These are phyloP conservation scores for Candida dajiaensis DNA, from an alignment of 805 yeast genomes.

Conservation along the genomic window DNA sequence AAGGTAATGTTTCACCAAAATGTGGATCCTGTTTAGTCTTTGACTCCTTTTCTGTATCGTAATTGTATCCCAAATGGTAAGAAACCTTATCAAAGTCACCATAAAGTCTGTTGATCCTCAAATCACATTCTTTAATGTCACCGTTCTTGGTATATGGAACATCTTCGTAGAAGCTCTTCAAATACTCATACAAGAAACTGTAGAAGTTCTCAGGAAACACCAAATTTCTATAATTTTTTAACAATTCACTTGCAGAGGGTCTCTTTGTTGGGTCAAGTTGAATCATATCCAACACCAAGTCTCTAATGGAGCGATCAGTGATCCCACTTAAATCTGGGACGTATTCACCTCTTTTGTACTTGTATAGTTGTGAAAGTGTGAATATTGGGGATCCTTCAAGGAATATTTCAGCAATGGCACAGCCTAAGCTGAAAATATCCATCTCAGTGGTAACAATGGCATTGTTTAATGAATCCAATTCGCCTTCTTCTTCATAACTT, in stretches of 20 bases:
- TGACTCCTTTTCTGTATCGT: conserved; percentile 10
- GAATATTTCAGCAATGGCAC: conserved; percentile 86
- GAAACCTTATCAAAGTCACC: conserved; percentile 49
- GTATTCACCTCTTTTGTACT: conserved; percentile 66
- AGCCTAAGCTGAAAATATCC: conserved; percentile 82
- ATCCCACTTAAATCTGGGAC: conserved; percentile 57
- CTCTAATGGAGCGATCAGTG: conserved; percentile 42
- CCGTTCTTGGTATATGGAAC: conserved; percentile 18
- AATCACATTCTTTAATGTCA: conserved; percentile 39
- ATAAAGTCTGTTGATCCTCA: conserved; percentile 56
- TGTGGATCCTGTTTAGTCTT: conserved; percentile 3
- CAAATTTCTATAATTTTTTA: conserved; percentile 41
- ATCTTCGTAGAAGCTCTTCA: conserved; percentile 33
- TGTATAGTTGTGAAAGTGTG: conserved; percentile 80
- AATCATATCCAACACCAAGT: conserved; percentile 60
- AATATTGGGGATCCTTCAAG: conserved; percentile 84
- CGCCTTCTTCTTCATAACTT: conserved; percentile 21
- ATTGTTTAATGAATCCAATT: conserved; percentile 3
- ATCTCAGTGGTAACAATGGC: conserved; percentile 47
- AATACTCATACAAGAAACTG: conserved; percentile 62
- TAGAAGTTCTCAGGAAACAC: conserved; percentile 69
- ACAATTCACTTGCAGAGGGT: conserved; percentile 44
- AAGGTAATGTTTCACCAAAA: conserved; percentile 24
- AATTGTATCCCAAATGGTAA: conserved; percentile 32
- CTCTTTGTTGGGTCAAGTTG: conserved; percentile 57